Percentiles rank a stretch among this genome's conserved stretches.
phyloP scores from a whole-genome alignment of 2,329 filamentous ascomycete species.

The Xylaria sp. region DNA sequence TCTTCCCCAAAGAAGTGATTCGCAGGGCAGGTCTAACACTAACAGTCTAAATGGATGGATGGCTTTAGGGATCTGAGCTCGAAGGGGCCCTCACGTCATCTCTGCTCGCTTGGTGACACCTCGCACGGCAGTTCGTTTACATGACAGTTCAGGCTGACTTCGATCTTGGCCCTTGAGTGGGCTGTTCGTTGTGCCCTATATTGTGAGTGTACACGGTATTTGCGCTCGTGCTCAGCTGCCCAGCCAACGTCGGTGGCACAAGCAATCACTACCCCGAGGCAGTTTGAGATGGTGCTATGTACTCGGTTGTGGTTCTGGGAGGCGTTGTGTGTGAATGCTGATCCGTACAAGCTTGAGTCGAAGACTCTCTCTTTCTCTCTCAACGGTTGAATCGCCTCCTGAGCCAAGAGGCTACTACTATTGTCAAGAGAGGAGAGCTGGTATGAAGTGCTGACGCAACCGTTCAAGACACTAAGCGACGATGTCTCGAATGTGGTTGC shows the following conservation, averaged over 20 bases:
- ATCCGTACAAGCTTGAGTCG: background rate
- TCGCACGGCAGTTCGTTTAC: background rate
- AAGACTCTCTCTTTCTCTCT: background rate
- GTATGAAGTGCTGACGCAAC: background rate
- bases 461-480: slow-evolving; percentile 1
- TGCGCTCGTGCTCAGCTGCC: background rate
- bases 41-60: too few relatives aligned
- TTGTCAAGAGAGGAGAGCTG: slow-evolving; percentile 1
- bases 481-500: slow-evolving; percentile 12
- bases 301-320: background rate
- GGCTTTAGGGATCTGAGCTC: background rate
- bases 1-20: background rate
- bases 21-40: background rate
- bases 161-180: slow-evolving; percentile 5
- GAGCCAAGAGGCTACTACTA: background rate
- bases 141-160: background rate
- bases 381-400: slow-evolving; percentile 1
- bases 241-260: background rate
- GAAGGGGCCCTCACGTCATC: slow-evolving; percentile 16
- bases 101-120: slow-evolving; percentile 13
- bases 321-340: background rate
- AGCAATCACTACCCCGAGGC: slow-evolving; percentile 3
- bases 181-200: slow-evolving; percentile 9
- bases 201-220: slow-evolving; percentile 6
- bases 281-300: background rate